Percentiles rank a stretch among this genome's conserved stretches.
These are phyloP conservation scores for Knufia petricola DNA, from an alignment of 2,329 filamentous ascomycete species.

Conservation along the genomic window DNA sequence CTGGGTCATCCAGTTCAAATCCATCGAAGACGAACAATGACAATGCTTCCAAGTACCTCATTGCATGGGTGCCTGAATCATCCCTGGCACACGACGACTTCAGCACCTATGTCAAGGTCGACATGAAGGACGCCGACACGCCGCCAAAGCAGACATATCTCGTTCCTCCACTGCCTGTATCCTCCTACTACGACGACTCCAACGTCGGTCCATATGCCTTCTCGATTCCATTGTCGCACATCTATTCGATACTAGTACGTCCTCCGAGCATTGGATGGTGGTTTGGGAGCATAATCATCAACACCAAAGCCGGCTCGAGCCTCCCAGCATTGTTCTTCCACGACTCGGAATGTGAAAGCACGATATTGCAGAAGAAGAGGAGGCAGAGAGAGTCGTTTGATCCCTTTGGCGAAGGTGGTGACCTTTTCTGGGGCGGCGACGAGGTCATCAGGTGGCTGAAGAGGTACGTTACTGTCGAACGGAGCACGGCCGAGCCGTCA, in stretches of 20 bases:
- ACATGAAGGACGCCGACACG: slow-evolving; percentile 69
- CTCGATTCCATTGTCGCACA: slow-evolving; percentile 76
- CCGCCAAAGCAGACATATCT: slow-evolving; percentile 80
- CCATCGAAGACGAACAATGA: slow-evolving; percentile 33
- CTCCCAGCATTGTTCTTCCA: slow-evolving; percentile 97
- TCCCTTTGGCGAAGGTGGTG: slow-evolving; percentile 72
- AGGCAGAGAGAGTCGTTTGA: slow-evolving; percentile 76
- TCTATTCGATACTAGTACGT: slow-evolving; percentile 82
- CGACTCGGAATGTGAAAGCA: slow-evolving; percentile 91
- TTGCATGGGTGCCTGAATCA: slow-evolving; percentile 89
- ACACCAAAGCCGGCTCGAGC: slow-evolving; percentile 79
- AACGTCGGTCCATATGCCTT: slow-evolving; percentile 77
- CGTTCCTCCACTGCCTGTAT: slow-evolving; percentile 81
- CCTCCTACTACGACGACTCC: slow-evolving; percentile 58
- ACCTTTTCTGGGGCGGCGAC: slow-evolving; percentile 96
- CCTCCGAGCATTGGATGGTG: slow-evolving; percentile 96
- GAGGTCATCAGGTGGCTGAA: slow-evolving; percentile 87
- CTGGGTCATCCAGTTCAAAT: slow-evolving; percentile 33
- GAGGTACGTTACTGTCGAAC: slow-evolving; percentile 71
- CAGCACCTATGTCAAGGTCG: slow-evolving; percentile 89
- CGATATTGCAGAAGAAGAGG: slow-evolving; percentile 86
- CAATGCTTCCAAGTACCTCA: slow-evolving; percentile 63
- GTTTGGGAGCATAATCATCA: slow-evolving; percentile 93
- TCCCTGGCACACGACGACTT: slow-evolving; percentile 69
- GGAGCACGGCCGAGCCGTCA: slow-evolving; percentile 76